Percentiles rank a stretch among this genome's conserved stretches.
These are phyloP conservation scores for Gilbertella persicaria DNA, from an alignment of 371 early-diverging fungal genomes.

Conservation along the genomic window DNA sequence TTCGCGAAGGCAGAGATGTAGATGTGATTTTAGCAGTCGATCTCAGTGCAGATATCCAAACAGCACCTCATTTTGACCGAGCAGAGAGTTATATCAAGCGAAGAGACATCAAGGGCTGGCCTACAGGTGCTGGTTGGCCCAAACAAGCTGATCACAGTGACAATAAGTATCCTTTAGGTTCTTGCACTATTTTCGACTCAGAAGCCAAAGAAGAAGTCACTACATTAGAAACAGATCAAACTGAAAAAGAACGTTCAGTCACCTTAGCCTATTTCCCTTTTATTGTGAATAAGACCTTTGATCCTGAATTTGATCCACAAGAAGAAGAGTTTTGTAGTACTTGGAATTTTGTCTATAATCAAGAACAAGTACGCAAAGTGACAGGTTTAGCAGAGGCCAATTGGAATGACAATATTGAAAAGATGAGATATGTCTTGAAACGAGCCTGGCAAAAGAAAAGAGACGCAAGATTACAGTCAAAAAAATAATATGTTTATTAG, in stretches of 20 bases:
- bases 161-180: constrained; percentile 29
- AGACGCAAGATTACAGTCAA: constrained; percentile 17
- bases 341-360: constrained; percentile 63
- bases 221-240: constrained; percentile 1
- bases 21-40: constrained; percentile 72
- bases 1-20: constrained; percentile 62
- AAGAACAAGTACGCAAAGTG: constrained; percentile 58
- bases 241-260: constrained; percentile 19
- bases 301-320: constrained; percentile 60
- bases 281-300: constrained; percentile 50
- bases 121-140: constrained; percentile 38
- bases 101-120: constrained; percentile 53
- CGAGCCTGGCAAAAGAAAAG: constrained; percentile 52
- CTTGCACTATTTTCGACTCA: constrained; percentile 31
- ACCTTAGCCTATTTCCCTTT: constrained; percentile 64
- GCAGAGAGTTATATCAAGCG: constrained; percentile 57
- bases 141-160: constrained; percentile 22
- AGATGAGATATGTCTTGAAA: constrained; percentile 37
- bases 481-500: neutral
- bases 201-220: constrained; percentile 26
- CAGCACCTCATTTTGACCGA: constrained; percentile 63
- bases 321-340: constrained; percentile 63
- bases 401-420: constrained; percentile 44
- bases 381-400: constrained; percentile 53
- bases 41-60: constrained; percentile 66